These are phyloP conservation scores for Hyaloscypha hepaticicola DNA, from an alignment of 495 filamentous ascomycete species.

Conservation along the genomic window DNA sequence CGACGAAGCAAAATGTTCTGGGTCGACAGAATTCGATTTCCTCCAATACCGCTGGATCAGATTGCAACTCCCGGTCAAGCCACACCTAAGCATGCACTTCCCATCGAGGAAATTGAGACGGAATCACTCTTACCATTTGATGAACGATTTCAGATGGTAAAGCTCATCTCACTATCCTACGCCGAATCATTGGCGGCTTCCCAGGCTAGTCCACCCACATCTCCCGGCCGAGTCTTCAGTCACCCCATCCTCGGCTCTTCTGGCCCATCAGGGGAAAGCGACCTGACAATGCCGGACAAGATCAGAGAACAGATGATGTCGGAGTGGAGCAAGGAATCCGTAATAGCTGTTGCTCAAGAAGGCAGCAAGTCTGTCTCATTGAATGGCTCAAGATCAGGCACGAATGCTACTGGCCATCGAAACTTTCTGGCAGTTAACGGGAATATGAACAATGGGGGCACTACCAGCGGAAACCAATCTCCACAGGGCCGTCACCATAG, in stretches of 20 bases:
- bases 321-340: constrained; percentile 74
- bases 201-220: constrained; percentile 65
- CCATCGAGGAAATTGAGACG: constrained; percentile 50
- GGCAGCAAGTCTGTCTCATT: constrained; percentile 69
- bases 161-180: constrained; percentile 70
- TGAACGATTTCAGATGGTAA: constrained; percentile 62
- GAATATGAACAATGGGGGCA: constrained; percentile 30
- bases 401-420: constrained; percentile 44
- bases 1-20: constrained; percentile 71
- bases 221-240: constrained; percentile 64
- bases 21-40: constrained; percentile 62
- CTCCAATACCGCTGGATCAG: constrained; percentile 46
- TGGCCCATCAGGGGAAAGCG: constrained; percentile 5
- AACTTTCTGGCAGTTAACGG: constrained; percentile 60
- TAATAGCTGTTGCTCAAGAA: constrained; percentile 63
- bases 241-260: constrained; percentile 54
- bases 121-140: constrained; percentile 67
- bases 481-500: constrained; percentile 13
- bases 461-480: constrained; percentile 17
- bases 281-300: constrained; percentile 42
- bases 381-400: constrained; percentile 67
- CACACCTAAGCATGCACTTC: constrained; percentile 42
- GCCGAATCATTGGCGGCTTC: constrained; percentile 54
- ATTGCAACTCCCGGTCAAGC: constrained; percentile 37
- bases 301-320: constrained; percentile 71